Percentiles rank a stretch among this genome's conserved stretches.
Evolutionary conservation across 192 early-diverging fungal species (phyloP).

Genomic region (Lobosporangium transversale): DNA sequence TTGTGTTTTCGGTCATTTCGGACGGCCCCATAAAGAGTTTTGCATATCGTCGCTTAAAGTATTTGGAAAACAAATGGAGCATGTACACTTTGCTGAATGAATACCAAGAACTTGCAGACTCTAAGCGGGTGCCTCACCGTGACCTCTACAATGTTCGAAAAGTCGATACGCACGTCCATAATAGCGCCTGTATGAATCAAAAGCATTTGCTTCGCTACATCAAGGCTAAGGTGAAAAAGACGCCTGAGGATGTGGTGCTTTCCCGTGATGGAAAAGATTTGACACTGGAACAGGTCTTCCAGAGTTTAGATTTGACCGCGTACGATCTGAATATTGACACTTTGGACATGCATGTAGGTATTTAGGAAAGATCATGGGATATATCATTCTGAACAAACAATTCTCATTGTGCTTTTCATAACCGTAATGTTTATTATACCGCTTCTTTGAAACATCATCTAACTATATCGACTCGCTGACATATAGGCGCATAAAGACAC

Average conservation of each 20-base stretch:
- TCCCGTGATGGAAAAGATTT: constrained; percentile 86
- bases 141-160: constrained; percentile 99
- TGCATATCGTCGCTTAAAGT: constrained; percentile 87
- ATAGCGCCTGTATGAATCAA: constrained; percentile 95
- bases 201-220: constrained; percentile 96
- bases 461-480: no score
- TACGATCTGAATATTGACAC: constrained; percentile 96
- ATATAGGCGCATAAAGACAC: constrained; percentile 88
- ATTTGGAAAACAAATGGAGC: constrained; percentile 93
- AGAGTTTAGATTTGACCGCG: constrained; percentile 89
- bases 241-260: constrained; percentile 82
- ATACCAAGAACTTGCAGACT: constrained; percentile 92
- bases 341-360: constrained; percentile 89
- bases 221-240: constrained; percentile 87
- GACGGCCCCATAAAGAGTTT: constrained; percentile 95
- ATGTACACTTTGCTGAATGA: constrained; percentile 94
- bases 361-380: neutral
- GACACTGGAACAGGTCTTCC: constrained; percentile 86
- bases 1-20: constrained; percentile 75
- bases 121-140: constrained; percentile 91
- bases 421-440: no score
- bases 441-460: no score
- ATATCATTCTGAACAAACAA: no score
- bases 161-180: constrained; percentile 96
- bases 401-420: neutral